These are phyloP conservation scores for Coprinopsis strossmayeri DNA, from an alignment of 768 basidiomycete species.

Conservation along the genomic window DNA sequence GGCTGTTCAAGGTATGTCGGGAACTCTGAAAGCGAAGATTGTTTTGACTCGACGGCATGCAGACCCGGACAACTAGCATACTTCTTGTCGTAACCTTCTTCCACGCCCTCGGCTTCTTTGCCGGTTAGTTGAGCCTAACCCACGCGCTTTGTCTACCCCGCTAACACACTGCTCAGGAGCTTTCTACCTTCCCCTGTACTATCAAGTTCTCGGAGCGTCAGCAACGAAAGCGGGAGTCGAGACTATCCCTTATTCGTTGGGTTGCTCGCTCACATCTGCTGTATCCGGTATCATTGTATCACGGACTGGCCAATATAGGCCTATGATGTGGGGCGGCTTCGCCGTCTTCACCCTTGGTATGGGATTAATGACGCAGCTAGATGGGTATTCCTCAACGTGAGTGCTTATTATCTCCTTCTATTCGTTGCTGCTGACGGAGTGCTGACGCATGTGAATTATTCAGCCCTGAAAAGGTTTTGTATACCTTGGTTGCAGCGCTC, in stretches of 20 bases:
- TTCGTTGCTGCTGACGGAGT: no score
- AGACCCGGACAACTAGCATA: slow-evolving; percentile 71
- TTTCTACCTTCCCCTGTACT: slow-evolving; percentile 73
- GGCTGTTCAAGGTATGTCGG: slow-evolving; percentile 56
- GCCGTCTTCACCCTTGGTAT: slow-evolving; percentile 53
- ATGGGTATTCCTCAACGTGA: slow-evolving; percentile 46
- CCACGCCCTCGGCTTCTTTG: slow-evolving; percentile 61
- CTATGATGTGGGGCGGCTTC: slow-evolving; percentile 57
- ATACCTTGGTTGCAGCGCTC: slow-evolving; percentile 57
- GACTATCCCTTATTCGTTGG: slow-evolving; percentile 73
- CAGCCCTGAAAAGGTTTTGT: slow-evolving; percentile 61
- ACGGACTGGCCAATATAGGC: slow-evolving; percentile 51
- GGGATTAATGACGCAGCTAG: slow-evolving; percentile 69
- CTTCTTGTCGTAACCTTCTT: slow-evolving; percentile 53
- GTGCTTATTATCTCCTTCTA: slow-evolving; percentile 15
- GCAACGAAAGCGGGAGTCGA: slow-evolving; percentile 65
- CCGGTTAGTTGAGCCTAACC: slow-evolving; percentile 23
- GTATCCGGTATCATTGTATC: slow-evolving; percentile 52
- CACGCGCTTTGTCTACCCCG: background rate
- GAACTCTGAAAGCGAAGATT: background rate
- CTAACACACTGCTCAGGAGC: slow-evolving; percentile 28
- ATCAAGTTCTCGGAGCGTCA: slow-evolving; percentile 70
- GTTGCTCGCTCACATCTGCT: slow-evolving; percentile 45
- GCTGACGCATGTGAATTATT: slow-evolving; percentile 1
- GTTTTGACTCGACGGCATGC: background rate